Base-by-base conservation (phyloP, 2,329 filamentous ascomycete species). In the Cercospora janseana region DNA sequence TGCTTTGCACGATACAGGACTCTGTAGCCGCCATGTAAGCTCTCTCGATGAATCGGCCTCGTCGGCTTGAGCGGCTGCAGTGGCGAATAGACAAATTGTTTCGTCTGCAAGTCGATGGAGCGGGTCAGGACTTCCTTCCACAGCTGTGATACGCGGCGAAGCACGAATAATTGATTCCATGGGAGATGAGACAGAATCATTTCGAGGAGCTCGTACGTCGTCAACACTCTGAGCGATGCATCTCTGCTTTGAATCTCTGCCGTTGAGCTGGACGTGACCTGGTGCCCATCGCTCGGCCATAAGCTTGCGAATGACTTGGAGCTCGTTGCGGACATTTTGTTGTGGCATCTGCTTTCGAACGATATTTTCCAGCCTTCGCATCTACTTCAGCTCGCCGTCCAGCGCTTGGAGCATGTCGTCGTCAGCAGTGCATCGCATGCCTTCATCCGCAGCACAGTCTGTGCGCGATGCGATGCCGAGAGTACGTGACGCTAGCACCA, bases 161-260 rank as follows among this genome's bases (percentile, higher is more conserved):
- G 15, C n/a, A 16, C 29, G 26, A 49, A 46, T 4, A 49, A 24
- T 21, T 55, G 28, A 13, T 46, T 43, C 28, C 46, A 43, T 8
- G 49, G 41, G 20, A 52, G 20, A 15, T 43, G 23, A 18, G 43
- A 20, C 9, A 55, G 40, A 28, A 49, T 49, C 6, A 45, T 27
- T 35, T 55, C 52, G 28, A 55, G 40, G 5, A 55, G 45, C 26
- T 55, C 52, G 21, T 49, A 51, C 9, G 49, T 55, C 9, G 24
- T 32, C 23, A 55, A 37, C n/a, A 43, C 49, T 31, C 3, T 37
- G 29, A 4, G 20, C 34, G 7, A 40, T 21, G 20, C 40, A n/a
- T n/a, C n/a, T n/a, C n/a, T n/a, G n/a, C n/a, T n/a, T n/a, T n/a
- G n/a, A n/a, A n/a, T n/a, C n/a, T n/a, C n/a, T n/a, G n/a, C n/a